Evolutionary conservation across 805 yeast species (phyloP), one percentile per base, ranked within the genome.

Genomic region (Nakazawaea molendinolei): DNA sequence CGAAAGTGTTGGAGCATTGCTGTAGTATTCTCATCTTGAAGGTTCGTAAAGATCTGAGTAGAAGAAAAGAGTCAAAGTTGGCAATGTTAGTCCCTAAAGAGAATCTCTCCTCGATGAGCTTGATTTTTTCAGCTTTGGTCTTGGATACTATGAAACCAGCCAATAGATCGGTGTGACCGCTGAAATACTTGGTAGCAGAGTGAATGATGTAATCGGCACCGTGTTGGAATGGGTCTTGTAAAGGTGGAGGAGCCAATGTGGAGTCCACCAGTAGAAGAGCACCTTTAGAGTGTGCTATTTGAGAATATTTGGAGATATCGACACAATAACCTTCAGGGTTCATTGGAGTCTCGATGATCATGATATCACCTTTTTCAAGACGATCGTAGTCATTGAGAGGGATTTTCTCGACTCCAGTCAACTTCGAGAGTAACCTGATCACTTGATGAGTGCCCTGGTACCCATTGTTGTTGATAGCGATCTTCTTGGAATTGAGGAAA

Each of bases 211-310:
- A 55, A 47, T 73, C 76, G 4, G 76, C 77, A 4, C 75, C 76
- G 44, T 59, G 62, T 18, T 56, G 50, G 46, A 71, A 71, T 0
- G 79, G 74, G 41, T 69, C 63, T 45, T 66, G 76, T 30, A 72
- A 55, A 8, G 76, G 76, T 7, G 76, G 76, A 7, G 77, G 77
- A 1, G 76, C 77, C 44, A 72, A 61, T 0, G 78, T 73, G 8
- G 77, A 65, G 51, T 73, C 79, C 2, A 73, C 73, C 17, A 69
- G 41, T 15, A 73, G 47, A 22, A 54, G 50, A 2, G 74, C 71
- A 5, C 68, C 66, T 36, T 53, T 56, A 2, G 49, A 49, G 43
- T 70, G 75, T 0, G 75, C 72, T 28, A 55, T 41, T 5, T 58
- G 51, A 0, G 76, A 69, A 48, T 56, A 70, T 31, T 57, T 50